A percentile compares a stretch with the other conserved stretches of the same genome.
Conservation (phyloP, 2,329 filamentous ascomycete genomes). For the Fusarium mangiferae region DNA sequence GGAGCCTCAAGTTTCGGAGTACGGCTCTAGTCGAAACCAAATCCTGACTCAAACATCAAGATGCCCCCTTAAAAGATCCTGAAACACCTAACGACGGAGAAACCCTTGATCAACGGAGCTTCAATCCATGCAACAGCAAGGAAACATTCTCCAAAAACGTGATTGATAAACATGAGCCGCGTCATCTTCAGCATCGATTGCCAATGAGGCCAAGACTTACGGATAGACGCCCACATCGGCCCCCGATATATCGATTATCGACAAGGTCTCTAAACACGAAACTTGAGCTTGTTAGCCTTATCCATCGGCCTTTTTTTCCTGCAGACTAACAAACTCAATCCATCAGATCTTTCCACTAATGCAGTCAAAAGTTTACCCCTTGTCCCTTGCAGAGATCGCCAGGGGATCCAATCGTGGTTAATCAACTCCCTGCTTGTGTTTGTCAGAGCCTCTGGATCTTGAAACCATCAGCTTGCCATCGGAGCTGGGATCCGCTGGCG, state of each 20-base stretch:
- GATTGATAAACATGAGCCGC: slow-evolving; percentile 36
- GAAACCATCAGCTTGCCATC: slow-evolving; percentile 39
- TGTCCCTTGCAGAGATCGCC: slow-evolving; percentile 34
- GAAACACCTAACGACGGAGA: slow-evolving; percentile 40
- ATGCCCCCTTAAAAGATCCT: slow-evolving; percentile 29
- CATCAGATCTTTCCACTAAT: slow-evolving; percentile 41
- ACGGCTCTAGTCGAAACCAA: slow-evolving; percentile 25
- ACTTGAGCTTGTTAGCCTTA: slow-evolving; percentile 23
- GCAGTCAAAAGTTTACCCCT: slow-evolving; percentile 17
- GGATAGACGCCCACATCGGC: slow-evolving; percentile 1
- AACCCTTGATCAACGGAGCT: slow-evolving; percentile 4
- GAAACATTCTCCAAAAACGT: slow-evolving; percentile 36
- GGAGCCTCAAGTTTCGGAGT: slow-evolving; percentile 14
- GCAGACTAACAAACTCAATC: slow-evolving; percentile 1
- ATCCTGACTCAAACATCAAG: slow-evolving; percentile 19
- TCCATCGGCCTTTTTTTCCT: slow-evolving; percentile 21
- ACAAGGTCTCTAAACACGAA: slow-evolving; percentile 33
- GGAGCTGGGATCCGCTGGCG: slow-evolving; percentile 29
- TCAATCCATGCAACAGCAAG: slow-evolving; percentile 18
- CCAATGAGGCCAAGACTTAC: slow-evolving; percentile 6
- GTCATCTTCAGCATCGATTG: slow-evolving; percentile 31
- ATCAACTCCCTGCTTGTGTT: slow-evolving; percentile 20
- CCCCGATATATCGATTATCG: slow-evolving; percentile 8
- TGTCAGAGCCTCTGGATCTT: slow-evolving; percentile 31
- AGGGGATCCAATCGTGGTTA: slow-evolving; percentile 22